These are phyloP conservation scores for Cicer yamashitae DNA, from an alignment of 306 rosid genomes.

Conservation along the genomic window DNA sequence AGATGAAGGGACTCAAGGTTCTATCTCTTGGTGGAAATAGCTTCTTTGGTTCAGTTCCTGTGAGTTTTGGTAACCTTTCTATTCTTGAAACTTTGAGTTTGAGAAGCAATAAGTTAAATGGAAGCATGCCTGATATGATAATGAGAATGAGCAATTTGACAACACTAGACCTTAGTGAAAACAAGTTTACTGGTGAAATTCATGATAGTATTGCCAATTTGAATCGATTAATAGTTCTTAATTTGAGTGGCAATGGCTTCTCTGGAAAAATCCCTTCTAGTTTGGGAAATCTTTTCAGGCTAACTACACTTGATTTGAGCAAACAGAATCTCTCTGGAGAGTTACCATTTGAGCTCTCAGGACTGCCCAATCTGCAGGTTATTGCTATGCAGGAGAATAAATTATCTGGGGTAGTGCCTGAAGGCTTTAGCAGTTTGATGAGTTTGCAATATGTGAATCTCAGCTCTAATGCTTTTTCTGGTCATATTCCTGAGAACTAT, in stretches of 20 bases:
- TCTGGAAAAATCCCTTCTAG: slow-evolving; percentile 75
- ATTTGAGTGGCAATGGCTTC: slow-evolving; percentile 79
- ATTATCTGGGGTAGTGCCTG: slow-evolving; percentile 80
- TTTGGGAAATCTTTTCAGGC: slow-evolving; percentile 79
- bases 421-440: slow-evolving; percentile 92
- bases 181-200: slow-evolving; percentile 67
- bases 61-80: slow-evolving; percentile 66
- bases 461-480: slow-evolving; percentile 75
- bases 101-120: slow-evolving; percentile 66
- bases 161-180: slow-evolving; percentile 73
- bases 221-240: slow-evolving; percentile 64
- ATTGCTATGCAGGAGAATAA: slow-evolving; percentile 77
- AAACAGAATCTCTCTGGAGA: slow-evolving; percentile 82
- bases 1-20: slow-evolving; percentile 59
- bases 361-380: slow-evolving; percentile 83
- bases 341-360: slow-evolving; percentile 85
- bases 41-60: slow-evolving; percentile 73
- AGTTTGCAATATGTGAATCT: slow-evolving; percentile 73
- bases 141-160: slow-evolving; percentile 68
- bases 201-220: slow-evolving; percentile 60
- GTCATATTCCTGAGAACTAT: slow-evolving; percentile 75
- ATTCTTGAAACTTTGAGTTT: slow-evolving; percentile 69
- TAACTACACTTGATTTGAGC: slow-evolving; percentile 86
- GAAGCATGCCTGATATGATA: slow-evolving; percentile 63
- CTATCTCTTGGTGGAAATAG: slow-evolving; percentile 73